Base-by-base conservation (phyloP, 176 grass and related monocot species). In the Hordeum marinum region DNA sequence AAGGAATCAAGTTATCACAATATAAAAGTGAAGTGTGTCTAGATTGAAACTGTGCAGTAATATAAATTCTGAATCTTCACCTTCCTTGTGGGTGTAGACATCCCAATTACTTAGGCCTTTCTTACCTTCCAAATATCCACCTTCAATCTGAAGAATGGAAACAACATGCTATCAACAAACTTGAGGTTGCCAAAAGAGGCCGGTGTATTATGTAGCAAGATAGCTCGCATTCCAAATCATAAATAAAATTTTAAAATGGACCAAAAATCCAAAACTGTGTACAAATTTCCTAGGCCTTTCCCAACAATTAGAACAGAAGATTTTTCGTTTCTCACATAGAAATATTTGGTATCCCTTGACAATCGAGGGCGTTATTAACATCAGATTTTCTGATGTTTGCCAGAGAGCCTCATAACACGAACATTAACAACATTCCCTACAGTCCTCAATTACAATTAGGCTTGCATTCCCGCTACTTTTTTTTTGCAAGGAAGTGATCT, bases 41-140 rank as follows among this genome's bases (percentile, higher is more conserved):
- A 72, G 18, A 14, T 45, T 74, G 9, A 39, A 75, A 55, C 1
- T 24, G 48, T 11, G 29, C 1, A n/a, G 9, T 57, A 21, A 39
- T 15, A 75, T 20, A 9, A 9, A 35, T 18, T 17, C 45, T 12
- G 4, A 66, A 32, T 58, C 31, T 60, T 69, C 3, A 91, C 87
- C 91, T 81, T 23, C 27, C 48, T 14, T 71, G 57, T 86, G 94
- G 48, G 85, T 61, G 79, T 79, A 97, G n/a, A 91, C 69, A 90
- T 96, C 94, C 91, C 91, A 96, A 91, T 91, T 96, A 82, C 87
- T 96, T 39, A 75, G 65, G 41, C 94, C 82, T 88, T 93, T 96
- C 41, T 90, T 85, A 21, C 75, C 89, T 82, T 96, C 94, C 25
- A 86, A 72, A 60, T 91, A 96, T 63, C 84, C 94, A 67, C 87